Evolutionary conservation across 352 stramenopile species (phyloP).

Genomic region (Elongisporangium senticosum): DNA sequence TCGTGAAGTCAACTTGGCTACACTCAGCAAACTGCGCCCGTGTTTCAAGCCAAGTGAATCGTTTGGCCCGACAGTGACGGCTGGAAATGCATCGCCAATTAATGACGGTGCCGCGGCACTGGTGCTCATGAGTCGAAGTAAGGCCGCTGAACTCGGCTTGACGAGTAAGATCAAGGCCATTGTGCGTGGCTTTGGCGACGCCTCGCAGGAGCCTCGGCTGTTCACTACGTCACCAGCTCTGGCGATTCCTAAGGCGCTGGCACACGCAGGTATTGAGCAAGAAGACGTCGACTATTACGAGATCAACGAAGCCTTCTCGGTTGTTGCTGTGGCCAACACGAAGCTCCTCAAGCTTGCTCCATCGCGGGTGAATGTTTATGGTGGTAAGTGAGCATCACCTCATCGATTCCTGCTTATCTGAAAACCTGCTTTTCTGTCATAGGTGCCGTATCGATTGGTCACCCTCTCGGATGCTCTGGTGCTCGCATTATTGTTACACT

Average conservation of each 20-base stretch:
- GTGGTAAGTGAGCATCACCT: conserved; percentile 49
- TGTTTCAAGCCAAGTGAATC: conserved; percentile 81
- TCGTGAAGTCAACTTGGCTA: conserved; percentile 75
- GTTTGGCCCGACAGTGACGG: conserved; percentile 89
- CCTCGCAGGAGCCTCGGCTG: conserved; percentile 74
- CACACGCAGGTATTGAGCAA: conserved; percentile 66
- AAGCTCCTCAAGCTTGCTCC: conserved; percentile 86
- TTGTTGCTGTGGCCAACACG: conserved; percentile 92
- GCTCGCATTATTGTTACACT: conserved; percentile 91
- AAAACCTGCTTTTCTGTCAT: neutral
- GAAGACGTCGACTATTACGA: conserved; percentile 94
- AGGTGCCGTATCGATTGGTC: conserved; percentile 56
- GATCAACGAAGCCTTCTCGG: conserved; percentile 98
- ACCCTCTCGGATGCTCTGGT: conserved; percentile 65
- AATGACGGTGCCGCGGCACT: conserved; percentile 95
- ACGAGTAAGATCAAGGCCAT: conserved; percentile 47
- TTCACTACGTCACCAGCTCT: conserved; percentile 93
- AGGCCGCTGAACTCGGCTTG: conserved; percentile 60
- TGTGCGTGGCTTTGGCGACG: conserved; percentile 64
- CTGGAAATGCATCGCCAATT: conserved; percentile 92
- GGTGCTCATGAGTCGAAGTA: conserved; percentile 88
- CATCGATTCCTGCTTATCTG: neutral
- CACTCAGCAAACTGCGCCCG: conserved; percentile 79
- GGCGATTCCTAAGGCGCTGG: conserved; percentile 86
- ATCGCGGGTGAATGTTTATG: conserved; percentile 92